Base-by-base conservation (phyloP, 495 filamentous ascomycete species). In the Penicillium waksmanii region DNA sequence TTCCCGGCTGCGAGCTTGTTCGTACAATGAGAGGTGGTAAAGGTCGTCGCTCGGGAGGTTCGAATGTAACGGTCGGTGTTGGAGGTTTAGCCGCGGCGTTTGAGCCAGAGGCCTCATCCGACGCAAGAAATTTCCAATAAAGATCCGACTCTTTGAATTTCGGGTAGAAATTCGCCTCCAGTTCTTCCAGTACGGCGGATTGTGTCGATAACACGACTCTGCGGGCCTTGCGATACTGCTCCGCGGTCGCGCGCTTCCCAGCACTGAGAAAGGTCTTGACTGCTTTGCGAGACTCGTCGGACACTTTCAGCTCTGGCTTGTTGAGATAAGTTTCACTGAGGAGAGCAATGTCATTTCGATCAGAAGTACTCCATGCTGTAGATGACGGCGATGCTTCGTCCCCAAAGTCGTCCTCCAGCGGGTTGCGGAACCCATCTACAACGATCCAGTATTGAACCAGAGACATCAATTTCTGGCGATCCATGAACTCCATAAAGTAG, bases 401-500 rank as follows among this genome's bases (percentile, higher is more conserved):
- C 35, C 84, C 85, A 61, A 84, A 80, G 66, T 97, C 95, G 64
- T 93, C 92, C 71, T 98, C 95, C 4, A 99, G 77, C 5, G 96
- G 96, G 69, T 95, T 96, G n/a, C 96, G 88, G 66, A 98, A 89
- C 2, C 96, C 93, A 77, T 98, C 95, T 15, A 98, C 96, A 21
- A 98, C 94, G 46, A 99, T 88, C 93, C 93, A 99, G 73, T 97
- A 99, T 68, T 99, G 96, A 1, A 99, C 95, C 40, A 97, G 74
- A 13, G 88, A 82, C 87, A 97, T 93, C 6, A 96, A 81, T 31
- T 84, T 79, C 67, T 91, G 88, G 27, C 94, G 89, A 71, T 99
- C 96, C 96, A 98, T 97, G 70, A 92, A 97, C 67, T 99, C 96
- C 96, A 98, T 99, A 70, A 98, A 97, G 69, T 96, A 99, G 11